These are phyloP conservation scores for Fagopyrum esculentum DNA, from an alignment of 148 eudicot species.

Conservation along the genomic window DNA sequence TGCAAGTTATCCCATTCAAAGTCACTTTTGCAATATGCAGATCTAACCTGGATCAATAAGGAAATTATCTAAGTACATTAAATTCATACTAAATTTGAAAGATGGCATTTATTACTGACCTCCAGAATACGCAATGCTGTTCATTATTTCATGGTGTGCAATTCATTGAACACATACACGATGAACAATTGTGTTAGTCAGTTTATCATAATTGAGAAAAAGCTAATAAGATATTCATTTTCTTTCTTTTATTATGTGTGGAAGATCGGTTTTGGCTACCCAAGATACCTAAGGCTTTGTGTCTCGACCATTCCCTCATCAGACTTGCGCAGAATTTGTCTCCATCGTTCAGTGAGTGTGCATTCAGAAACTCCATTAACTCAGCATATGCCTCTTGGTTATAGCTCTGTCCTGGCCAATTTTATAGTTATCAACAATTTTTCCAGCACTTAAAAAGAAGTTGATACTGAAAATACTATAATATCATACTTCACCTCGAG, in stretches of 20 bases:
- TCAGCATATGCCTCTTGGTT: constrained; percentile 72
- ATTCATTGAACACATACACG: not conserved
- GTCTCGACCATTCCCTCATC: constrained; percentile 73
- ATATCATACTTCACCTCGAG: constrained; percentile 45
- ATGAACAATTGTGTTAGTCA: not conserved
- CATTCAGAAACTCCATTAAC: constrained; percentile 64
- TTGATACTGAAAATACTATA: not conserved
- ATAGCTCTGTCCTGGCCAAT: constrained; percentile 56
- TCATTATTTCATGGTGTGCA: not conserved
- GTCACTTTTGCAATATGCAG: constrained; percentile 79
- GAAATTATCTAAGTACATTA: not conserved
- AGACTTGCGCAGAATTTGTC: constrained; percentile 71
- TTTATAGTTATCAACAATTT: not conserved
- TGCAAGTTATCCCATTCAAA: constrained; percentile 93
- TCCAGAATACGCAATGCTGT: constrained; percentile 39
- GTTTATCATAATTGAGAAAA: not conserved
- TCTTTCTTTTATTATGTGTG: too few species aligned
- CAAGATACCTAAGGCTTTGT: constrained; percentile 55
- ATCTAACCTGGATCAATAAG: constrained; percentile 57
- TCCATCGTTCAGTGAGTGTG: constrained; percentile 55
- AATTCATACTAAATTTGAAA: not conserved
- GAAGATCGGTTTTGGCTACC: too few species aligned
- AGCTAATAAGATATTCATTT: not conserved
- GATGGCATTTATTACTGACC: constrained; percentile 21
- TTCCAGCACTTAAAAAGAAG: not conserved